Percentiles rank a stretch among this genome's conserved stretches.
Evolutionary conservation across 192 early-diverging fungal genomes (phyloP).

Genomic region (Rhizoclosmatium sp.): DNA sequence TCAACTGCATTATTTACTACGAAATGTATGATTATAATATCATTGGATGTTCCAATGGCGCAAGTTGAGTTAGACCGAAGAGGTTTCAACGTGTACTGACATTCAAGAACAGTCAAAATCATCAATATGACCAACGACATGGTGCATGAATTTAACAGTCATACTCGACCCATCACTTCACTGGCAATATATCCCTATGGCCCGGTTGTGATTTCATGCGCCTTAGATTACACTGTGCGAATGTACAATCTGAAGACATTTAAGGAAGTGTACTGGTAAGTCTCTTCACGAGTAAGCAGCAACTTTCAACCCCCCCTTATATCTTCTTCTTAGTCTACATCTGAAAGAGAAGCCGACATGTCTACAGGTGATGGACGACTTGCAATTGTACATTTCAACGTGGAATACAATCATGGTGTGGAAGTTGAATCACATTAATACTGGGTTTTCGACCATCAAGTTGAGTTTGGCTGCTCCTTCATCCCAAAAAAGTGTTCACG

Average conservation of each 20-base stretch:
- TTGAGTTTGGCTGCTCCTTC: conserved; percentile 4
- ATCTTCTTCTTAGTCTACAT: conserved; percentile 40
- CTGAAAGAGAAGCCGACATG: conserved; percentile 49
- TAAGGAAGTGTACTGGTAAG: conserved; percentile 59
- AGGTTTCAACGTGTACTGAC: not conserved
- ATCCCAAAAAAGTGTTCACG: no score
- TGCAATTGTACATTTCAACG: conserved; percentile 47
- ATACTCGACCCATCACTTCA: conserved; percentile 53
- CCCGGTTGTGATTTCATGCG: conserved; percentile 48
- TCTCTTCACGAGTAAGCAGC: not conserved
- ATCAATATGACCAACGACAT: conserved; percentile 47
- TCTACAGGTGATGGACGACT: conserved; percentile 53
- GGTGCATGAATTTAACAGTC: conserved; percentile 58
- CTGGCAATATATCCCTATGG: conserved; percentile 51
- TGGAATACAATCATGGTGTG: conserved; percentile 49
- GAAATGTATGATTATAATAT: conserved; percentile 55
- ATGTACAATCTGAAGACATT: conserved; percentile 59
- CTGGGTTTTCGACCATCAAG: conserved; percentile 52
- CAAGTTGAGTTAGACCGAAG: not conserved
- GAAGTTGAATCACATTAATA: conserved; percentile 58
- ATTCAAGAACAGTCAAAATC: conserved; percentile 47
- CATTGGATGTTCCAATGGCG: conserved; percentile 55
- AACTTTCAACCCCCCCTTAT: no score
- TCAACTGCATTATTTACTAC: conserved; percentile 48
- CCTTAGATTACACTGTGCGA: conserved; percentile 53